These are phyloP conservation scores for Herpotrichia juniperi DNA, from an alignment of 2,329 filamentous ascomycete species.

Conservation along the genomic window DNA sequence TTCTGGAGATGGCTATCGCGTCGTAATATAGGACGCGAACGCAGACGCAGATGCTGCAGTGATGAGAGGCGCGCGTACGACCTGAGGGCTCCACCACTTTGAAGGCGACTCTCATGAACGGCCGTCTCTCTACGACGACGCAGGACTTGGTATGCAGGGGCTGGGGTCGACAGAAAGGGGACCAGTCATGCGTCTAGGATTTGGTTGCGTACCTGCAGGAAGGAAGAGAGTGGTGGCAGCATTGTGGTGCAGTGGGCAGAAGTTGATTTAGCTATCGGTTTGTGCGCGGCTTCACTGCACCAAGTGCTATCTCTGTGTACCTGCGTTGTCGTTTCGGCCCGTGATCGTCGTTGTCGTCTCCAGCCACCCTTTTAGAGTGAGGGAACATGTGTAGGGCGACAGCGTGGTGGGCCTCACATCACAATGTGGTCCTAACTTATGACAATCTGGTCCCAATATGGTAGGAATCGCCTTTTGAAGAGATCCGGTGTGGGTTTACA, in stretches of 20 bases:
- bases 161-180: not conserved
- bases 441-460: conserved; percentile 9
- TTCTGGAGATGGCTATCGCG: not conserved
- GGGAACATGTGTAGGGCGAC: not conserved
- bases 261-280: not conserved
- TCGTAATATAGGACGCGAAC: not conserved
- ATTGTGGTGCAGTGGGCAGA: not conserved
- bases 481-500: not conserved
- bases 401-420: conserved; percentile 1
- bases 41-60: not conserved
- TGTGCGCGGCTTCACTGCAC: not conserved
- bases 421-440: conserved; percentile 5
- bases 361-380: not conserved
- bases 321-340: not conserved
- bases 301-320: not conserved
- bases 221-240: not conserved
- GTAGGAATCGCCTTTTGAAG: conserved; percentile 1
- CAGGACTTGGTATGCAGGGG: not conserved
- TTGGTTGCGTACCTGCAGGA: conserved; percentile 5
- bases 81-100: not conserved
- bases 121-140: not conserved
- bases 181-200: not conserved
- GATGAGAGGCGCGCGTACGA: not conserved
- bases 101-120: not conserved
- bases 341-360: not conserved